A percentile compares a stretch with the other conserved stretches of the same genome.
phyloP scores from a whole-genome alignment of 2,329 filamentous ascomycete species.

The Ophiocordyceps camponoti-saundersi region DNA sequence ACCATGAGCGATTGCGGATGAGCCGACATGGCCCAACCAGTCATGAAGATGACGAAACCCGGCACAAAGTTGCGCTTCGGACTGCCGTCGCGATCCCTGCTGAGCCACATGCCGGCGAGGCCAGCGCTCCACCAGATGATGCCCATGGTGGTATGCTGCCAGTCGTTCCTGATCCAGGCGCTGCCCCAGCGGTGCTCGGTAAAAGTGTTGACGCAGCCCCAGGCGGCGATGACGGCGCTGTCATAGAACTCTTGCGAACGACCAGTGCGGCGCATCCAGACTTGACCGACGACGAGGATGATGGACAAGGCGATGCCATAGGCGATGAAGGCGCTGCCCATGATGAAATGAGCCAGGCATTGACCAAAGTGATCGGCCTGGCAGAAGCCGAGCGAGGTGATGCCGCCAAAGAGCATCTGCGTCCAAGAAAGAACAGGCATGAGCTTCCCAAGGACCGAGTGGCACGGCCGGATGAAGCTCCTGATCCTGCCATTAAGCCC shows the following conservation, averaged over 20 bases:
- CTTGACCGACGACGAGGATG: slow-evolving; percentile 71
- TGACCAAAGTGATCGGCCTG: slow-evolving; percentile 81
- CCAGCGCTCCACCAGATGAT: slow-evolving; percentile 96
- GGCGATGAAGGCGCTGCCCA: slow-evolving; percentile 90
- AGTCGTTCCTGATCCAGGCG: slow-evolving; percentile 80
- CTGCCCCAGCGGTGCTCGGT: slow-evolving; percentile 91
- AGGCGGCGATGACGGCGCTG: slow-evolving; percentile 73
- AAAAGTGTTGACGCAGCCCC: slow-evolving; percentile 96
- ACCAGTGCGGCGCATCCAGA: slow-evolving; percentile 67
- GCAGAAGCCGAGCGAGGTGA: slow-evolving; percentile 84
- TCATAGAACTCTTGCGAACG: slow-evolving; percentile 96
- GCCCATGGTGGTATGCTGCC: slow-evolving; percentile 99
- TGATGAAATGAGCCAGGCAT: slow-evolving; percentile 93
- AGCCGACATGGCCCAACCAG: slow-evolving; percentile 87
- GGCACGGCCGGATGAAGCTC: slow-evolving; percentile 50
- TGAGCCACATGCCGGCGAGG: slow-evolving; percentile 82
- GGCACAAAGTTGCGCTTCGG: slow-evolving; percentile 90
- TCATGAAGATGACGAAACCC: slow-evolving; percentile 76
- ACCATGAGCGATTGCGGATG: slow-evolving; percentile 74
- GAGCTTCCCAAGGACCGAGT: slow-evolving; percentile 70
- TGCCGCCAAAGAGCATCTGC: slow-evolving; percentile 92
- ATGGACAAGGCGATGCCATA: slow-evolving; percentile 83
- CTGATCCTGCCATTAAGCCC: slow-evolving; percentile 69
- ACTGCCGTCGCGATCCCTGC: slow-evolving; percentile 61
- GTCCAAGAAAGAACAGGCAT: slow-evolving; percentile 80